Evolutionary conservation across 2,329 filamentous ascomycete species (phyloP), one percentile per base, ranked within the genome.

Genomic region (Diaporthe citriasiana): DNA sequence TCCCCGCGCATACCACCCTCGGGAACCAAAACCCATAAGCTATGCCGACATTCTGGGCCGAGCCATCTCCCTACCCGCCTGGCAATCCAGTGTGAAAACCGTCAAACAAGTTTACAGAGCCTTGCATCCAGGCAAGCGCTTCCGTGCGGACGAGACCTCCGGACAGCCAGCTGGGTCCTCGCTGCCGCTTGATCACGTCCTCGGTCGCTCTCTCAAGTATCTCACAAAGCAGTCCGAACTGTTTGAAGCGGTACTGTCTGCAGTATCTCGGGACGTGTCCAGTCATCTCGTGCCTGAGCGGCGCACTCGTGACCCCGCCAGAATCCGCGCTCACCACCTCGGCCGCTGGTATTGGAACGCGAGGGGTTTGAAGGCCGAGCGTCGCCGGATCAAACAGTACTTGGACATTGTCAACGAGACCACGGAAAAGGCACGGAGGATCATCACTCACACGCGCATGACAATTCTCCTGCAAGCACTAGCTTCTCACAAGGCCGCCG

Each of bases 1-100:
- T 25, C 19, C 40, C 25, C 27, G 9, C 25, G 59, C 59, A 47
- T 47, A 65, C 42, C n/a, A n/a, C n/a, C n/a, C n/a, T n/a, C n/a
- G n/a, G n/a, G 25, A 33, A 19, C 60, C 60, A 65, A 3, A 19
- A 27, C 19, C 19, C 35, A 6, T 50, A 30, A 65, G 27, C 60
- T 65, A 65, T 12, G 25, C 19, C 42, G 60, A 10, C 30, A 15
- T 65, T n/a, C 7, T 65, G 27, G 1, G 3, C 13, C 19, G 27
- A 22, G 19, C 12, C 17, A 22, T 42, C 27, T n/a, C 12, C 7
- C 3, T 7, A 2, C 13, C 19, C 10, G 0, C 17, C 12, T 2
- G 2, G 22, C 0, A 4, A 3, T 1, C 4, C 22, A 3, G 22
- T 3, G 1, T n/a, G n/a, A n/a, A 2, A 27, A 2, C 4, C n/a